Conservation (phyloP, 495 filamentous ascomycete species). For the Trypethelium eluteriae region DNA sequence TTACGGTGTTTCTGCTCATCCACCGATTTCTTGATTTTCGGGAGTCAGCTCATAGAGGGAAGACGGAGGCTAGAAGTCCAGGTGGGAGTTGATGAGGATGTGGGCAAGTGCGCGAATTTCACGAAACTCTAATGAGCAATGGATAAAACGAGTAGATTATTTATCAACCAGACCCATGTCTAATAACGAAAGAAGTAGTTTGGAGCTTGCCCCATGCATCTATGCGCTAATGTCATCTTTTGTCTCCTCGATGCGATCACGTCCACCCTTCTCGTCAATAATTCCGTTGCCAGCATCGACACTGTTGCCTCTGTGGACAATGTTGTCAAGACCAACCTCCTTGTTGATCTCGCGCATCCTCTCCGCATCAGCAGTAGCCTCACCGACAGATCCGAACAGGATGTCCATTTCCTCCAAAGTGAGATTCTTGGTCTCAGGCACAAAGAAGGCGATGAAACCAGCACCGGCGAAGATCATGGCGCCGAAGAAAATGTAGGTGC, state of each 20-base stretch:
- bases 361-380: conserved; percentile 62
- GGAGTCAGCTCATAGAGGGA: no score
- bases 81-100: no score
- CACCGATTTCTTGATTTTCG: no score
- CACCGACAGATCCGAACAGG: conserved; percentile 65
- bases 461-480: conserved; percentile 58
- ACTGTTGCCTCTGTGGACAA: conserved; percentile 19
- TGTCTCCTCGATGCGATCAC: not conserved
- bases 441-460: conserved; percentile 43
- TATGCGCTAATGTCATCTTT: conserved; percentile 1
- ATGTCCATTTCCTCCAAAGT: conserved; percentile 56
- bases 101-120: no score
- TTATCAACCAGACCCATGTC: not conserved
- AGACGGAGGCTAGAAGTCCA: no score
- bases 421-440: conserved; percentile 46
- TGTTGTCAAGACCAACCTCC: conserved; percentile 55
- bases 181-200: conserved; percentile 6
- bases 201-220: not conserved
- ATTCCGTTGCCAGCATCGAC: conserved; percentile 11
- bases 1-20: no score
- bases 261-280: conserved; percentile 16
- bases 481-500: conserved; percentile 75
- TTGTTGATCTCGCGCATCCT: conserved; percentile 65
- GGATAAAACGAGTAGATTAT: not conserved
- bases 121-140: no score